phyloP scores from a whole-genome alignment of 257 asterid genomes.

The Solanum lignicaule region DNA sequence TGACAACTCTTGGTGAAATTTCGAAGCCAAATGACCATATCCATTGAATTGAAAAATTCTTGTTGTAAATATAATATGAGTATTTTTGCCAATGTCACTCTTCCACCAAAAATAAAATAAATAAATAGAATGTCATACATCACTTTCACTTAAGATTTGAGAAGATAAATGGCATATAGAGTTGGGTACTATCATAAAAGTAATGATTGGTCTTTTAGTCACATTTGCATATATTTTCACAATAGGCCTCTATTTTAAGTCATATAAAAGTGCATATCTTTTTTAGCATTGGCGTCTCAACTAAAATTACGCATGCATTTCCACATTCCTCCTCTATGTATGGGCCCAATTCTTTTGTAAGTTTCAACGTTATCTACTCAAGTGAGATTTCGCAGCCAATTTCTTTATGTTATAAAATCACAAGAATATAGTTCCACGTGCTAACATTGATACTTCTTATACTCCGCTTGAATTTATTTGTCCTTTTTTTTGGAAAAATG shows the following conservation, averaged over 20 bases:
- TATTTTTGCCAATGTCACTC: slow-evolving; percentile 22
- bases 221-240: slow-evolving; percentile 5
- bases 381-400: background rate
- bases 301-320: background rate
- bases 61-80: background rate
- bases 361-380: background rate
- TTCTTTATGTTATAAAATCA: background rate
- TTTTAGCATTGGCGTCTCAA: background rate
- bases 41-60: background rate
- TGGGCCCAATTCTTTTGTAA: background rate
- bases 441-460: background rate
- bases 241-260: slow-evolving; percentile 3
- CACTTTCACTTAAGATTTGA: slow-evolving; percentile 1
- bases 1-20: background rate
- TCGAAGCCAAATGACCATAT: background rate
- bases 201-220: slow-evolving; percentile 24
- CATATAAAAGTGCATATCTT: background rate
- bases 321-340: background rate
- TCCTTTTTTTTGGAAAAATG: no score
- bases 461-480: no score
- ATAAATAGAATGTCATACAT: background rate
- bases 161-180: background rate
- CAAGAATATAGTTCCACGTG: background rate
- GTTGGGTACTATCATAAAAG: slow-evolving; percentile 11
- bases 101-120: slow-evolving; percentile 43